Evolutionary conservation across 352 stramenopile genomes (phyloP).

Genomic region (Phytophthora parvispora): DNA sequence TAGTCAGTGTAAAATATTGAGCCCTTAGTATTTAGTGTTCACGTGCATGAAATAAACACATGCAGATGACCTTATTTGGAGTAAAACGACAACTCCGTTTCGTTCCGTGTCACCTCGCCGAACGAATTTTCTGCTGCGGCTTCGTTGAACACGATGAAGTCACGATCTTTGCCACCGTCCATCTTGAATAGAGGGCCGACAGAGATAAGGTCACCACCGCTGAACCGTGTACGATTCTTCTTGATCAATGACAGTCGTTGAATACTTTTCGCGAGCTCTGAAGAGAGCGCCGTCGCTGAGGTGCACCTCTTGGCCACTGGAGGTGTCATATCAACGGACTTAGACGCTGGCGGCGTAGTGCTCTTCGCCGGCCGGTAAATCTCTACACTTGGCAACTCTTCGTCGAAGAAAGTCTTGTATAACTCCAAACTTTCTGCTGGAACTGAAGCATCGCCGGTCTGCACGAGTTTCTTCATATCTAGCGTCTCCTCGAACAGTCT

Average conservation of each 20-base stretch:
- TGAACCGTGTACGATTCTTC: slow-evolving; percentile 43
- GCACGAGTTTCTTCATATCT: slow-evolving; percentile 77
- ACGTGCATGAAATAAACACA: background rate
- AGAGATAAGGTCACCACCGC: slow-evolving; percentile 57
- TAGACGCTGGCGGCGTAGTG: background rate
- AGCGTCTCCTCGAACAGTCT: slow-evolving; percentile 79
- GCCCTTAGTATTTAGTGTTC: slow-evolving; percentile 9
- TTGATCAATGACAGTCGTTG: slow-evolving; percentile 39
- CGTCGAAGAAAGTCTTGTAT: slow-evolving; percentile 88
- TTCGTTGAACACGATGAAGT: slow-evolving; percentile 90
- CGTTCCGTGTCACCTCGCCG: slow-evolving; percentile 81
- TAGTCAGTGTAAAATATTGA: slow-evolving; percentile 25
- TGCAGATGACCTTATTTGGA: slow-evolving; percentile 51
- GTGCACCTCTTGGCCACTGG: slow-evolving; percentile 28
- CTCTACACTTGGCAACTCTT: slow-evolving; percentile 65
- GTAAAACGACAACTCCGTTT: slow-evolving; percentile 81
- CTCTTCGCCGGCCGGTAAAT: slow-evolving; percentile 47
- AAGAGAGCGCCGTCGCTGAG: slow-evolving; percentile 33
- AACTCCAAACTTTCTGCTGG: slow-evolving; percentile 76
- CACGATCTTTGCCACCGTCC: slow-evolving; percentile 80
- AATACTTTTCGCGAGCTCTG: slow-evolving; percentile 42
- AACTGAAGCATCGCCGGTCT: slow-evolving; percentile 57
- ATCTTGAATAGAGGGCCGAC: slow-evolving; percentile 84
- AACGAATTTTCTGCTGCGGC: slow-evolving; percentile 75
- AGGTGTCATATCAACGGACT: slow-evolving; percentile 28